Percentiles rank a stretch among this genome's conserved stretches.
Evolutionary conservation across 768 basidiomycete genomes (phyloP).

Genomic region (Floccularia luteovirens): DNA sequence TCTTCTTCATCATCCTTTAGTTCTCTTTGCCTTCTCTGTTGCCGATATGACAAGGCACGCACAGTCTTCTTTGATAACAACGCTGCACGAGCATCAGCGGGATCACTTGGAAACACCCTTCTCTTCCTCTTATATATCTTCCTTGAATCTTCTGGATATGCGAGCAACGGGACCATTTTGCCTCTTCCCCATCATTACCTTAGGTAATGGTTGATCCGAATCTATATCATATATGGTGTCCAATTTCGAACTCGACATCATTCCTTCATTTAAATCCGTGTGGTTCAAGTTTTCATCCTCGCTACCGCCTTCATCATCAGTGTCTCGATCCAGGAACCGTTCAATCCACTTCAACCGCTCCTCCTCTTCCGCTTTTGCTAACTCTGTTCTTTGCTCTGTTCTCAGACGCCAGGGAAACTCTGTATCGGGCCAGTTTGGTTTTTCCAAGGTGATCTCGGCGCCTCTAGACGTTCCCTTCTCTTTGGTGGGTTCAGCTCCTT

Average conservation of each 20-base stretch:
- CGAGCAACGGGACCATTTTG: slow-evolving; percentile 52
- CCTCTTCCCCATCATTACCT: slow-evolving; percentile 42
- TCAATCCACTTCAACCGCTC: slow-evolving; percentile 62
- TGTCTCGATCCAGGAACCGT: slow-evolving; percentile 65
- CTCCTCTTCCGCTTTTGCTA: slow-evolving; percentile 45
- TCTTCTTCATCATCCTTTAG: slow-evolving; percentile 33
- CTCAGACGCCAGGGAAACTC: slow-evolving; percentile 75
- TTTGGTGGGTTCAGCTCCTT: slow-evolving; percentile 27
- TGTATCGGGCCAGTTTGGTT: slow-evolving; percentile 72
- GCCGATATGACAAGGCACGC: slow-evolving; percentile 49
- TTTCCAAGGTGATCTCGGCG: slow-evolving; percentile 28
- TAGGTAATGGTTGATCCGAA: slow-evolving; percentile 16
- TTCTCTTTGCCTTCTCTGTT: slow-evolving; percentile 30
- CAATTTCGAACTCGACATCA: slow-evolving; percentile 19
- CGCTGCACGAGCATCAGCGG: slow-evolving; percentile 70
- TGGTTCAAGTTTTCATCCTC: slow-evolving; percentile 16
- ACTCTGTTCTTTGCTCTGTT: slow-evolving; percentile 44
- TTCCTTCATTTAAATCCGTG: slow-evolving; percentile 20
- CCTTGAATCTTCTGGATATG: slow-evolving; percentile 25
- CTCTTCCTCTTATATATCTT: slow-evolving; percentile 14
- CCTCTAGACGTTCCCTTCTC: slow-evolving; percentile 21
- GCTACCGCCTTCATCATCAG: slow-evolving; percentile 46
- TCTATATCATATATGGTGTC: slow-evolving; percentile 19
- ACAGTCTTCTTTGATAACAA: slow-evolving; percentile 67
- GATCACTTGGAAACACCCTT: slow-evolving; percentile 51